These are phyloP conservation scores for Trichoderma afroharzianum DNA, from an alignment of 2,329 filamentous ascomycete genomes.

Conservation along the genomic window DNA sequence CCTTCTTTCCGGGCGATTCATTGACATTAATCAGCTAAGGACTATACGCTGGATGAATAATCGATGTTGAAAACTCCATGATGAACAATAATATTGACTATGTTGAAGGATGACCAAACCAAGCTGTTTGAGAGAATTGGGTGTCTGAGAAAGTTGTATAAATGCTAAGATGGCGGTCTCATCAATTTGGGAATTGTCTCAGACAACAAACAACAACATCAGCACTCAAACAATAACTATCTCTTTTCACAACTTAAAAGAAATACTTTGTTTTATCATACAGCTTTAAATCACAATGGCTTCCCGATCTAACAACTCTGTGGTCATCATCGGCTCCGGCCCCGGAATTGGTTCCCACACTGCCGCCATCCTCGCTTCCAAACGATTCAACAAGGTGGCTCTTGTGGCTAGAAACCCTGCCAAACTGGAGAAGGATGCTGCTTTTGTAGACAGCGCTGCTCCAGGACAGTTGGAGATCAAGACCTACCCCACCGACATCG, in stretches of 20 bases:
- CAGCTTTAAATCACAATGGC: background rate
- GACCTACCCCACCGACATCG: conserved; percentile 43
- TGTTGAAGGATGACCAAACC: background rate
- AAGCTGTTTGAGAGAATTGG: background rate
- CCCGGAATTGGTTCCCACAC: conserved; percentile 93
- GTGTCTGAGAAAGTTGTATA: background rate
- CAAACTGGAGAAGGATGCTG: conserved; percentile 37
- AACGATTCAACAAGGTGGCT: conserved; percentile 67
- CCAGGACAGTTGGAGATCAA: conserved; percentile 34
- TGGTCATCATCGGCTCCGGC: conserved; percentile 79
- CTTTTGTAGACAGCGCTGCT: conserved; percentile 31
- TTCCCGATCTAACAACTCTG: conserved; percentile 8
- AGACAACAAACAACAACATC: background rate
- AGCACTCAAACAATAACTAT: background rate
- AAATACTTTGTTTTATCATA: background rate
- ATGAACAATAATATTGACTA: background rate
- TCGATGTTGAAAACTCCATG: background rate
- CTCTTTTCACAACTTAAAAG: background rate
- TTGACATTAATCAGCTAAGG: conserved; percentile 7
- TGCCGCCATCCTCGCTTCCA: conserved; percentile 73
- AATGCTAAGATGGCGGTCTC: background rate
- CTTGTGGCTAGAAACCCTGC: conserved; percentile 43
- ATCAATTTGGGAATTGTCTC: background rate
- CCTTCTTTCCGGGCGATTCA: background rate
- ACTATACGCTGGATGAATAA: conserved; percentile 1